Percentiles rank a stretch among this genome's conserved stretches.
phyloP scores from a whole-genome alignment of 139 green algal species.

The Chara braunii region DNA sequence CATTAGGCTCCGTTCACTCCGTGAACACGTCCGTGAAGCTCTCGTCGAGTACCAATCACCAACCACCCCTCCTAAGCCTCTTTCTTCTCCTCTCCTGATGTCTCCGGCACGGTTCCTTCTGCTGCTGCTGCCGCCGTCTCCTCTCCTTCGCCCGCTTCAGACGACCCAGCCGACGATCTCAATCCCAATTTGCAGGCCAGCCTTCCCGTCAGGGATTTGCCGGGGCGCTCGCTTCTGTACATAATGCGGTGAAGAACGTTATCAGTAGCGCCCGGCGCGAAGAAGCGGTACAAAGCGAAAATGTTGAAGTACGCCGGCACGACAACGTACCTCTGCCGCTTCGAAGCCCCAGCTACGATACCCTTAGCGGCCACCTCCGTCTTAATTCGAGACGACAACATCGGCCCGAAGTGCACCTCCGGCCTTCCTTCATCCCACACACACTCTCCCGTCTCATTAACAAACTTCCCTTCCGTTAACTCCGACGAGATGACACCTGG shows the following conservation, averaged over 20 bases:
- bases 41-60: no score
- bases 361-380: background rate
- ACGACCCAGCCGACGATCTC: no score
- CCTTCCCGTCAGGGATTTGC: no score
- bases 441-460: conserved; percentile 7
- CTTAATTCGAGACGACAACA: conserved; percentile 1
- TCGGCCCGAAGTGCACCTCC: conserved; percentile 27
- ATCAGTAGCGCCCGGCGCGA: conserved; percentile 30
- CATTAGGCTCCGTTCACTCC: no score
- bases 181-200: no score
- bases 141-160: no score
- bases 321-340: conserved; percentile 18
- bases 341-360: conserved; percentile 22
- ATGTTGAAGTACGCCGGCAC: conserved; percentile 21
- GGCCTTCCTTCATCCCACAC: conserved; percentile 13
- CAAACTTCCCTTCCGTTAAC: conserved; percentile 39
- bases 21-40: no score
- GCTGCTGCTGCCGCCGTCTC: no score
- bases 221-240: background rate
- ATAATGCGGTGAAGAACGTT: background rate
- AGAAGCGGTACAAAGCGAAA: conserved; percentile 31
- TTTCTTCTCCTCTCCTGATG: no score
- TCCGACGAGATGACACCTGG: conserved; percentile 23
- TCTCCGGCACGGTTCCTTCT: no score
- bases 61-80: no score